Conservation (phyloP, 805 yeast genomes). For the Candida maris region DNA sequence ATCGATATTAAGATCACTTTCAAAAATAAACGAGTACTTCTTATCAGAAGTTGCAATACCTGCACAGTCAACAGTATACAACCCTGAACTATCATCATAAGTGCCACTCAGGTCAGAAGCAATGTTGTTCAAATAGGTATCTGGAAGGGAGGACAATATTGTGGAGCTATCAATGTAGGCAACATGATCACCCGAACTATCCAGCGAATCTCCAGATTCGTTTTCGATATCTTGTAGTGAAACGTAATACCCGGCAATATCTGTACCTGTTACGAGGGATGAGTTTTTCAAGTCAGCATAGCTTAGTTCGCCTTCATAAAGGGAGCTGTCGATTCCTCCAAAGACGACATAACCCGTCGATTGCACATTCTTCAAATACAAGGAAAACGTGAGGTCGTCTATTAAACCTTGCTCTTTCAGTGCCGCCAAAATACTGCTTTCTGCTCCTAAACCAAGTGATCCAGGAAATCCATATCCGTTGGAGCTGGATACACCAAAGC, state of each 20-base stretch:
- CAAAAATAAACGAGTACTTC: slow-evolving; percentile 16
- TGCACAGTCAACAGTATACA: slow-evolving; percentile 23
- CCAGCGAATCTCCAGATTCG: slow-evolving; percentile 9
- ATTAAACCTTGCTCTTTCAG: slow-evolving; percentile 28
- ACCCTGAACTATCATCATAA: slow-evolving; percentile 14
- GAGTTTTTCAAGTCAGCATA: slow-evolving; percentile 15
- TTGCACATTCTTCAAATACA: slow-evolving; percentile 24
- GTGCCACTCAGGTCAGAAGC: slow-evolving; percentile 15
- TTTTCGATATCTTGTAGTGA: slow-evolving; percentile 13
- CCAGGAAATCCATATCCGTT: slow-evolving; percentile 13
- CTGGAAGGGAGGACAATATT: slow-evolving; percentile 48
- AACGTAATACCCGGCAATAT: slow-evolving; percentile 17
- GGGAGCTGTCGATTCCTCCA: slow-evolving; percentile 32
- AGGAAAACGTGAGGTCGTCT: slow-evolving; percentile 23
- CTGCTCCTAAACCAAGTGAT: slow-evolving; percentile 22
- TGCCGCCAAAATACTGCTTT: slow-evolving; percentile 15
- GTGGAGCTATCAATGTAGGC: slow-evolving; percentile 58
- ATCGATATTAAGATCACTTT: slow-evolving; percentile 16
- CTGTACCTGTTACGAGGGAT: slow-evolving; percentile 6
- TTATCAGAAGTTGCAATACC: slow-evolving; percentile 11
- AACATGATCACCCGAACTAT: slow-evolving; percentile 7
- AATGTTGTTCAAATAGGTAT: slow-evolving; percentile 16
- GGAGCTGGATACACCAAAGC: slow-evolving; percentile 22
- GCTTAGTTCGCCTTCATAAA: slow-evolving; percentile 21
- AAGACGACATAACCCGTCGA: slow-evolving; percentile 27